phyloP scores from a whole-genome alignment of 1,284 basidiomycete genomes.

The Sporisorium graminicola region DNA sequence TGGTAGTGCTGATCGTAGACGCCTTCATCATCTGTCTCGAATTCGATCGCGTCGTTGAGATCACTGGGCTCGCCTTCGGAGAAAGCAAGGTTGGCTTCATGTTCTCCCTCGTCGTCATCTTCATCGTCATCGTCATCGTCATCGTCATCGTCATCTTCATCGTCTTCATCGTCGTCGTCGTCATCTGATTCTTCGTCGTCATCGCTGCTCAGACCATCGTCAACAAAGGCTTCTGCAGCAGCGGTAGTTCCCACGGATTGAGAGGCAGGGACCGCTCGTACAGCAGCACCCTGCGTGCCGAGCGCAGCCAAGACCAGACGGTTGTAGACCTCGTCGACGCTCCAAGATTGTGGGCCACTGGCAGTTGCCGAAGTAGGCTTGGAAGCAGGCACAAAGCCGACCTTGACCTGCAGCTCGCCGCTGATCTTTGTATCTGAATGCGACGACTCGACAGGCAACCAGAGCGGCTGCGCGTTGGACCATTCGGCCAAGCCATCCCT shows the following conservation, averaged over 20 bases:
- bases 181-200: conserved; percentile 38
- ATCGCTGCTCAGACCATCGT: conserved; percentile 56
- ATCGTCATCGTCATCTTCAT: conserved; percentile 39
- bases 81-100: conserved; percentile 15
- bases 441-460: conserved; percentile 56
- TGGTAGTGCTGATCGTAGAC: conserved; percentile 47
- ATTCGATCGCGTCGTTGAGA: conserved; percentile 23
- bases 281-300: conserved; percentile 37
- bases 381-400: conserved; percentile 51
- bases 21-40: conserved; percentile 35
- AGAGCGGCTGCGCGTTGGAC: conserved; percentile 43
- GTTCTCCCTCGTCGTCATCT: conserved; percentile 28
- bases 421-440: conserved; percentile 45
- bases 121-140: conserved; percentile 43
- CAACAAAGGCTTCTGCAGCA: conserved; percentile 56
- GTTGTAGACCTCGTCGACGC: conserved; percentile 48
- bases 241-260: conserved; percentile 59
- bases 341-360: conserved; percentile 25
- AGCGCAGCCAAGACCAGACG: conserved; percentile 44
- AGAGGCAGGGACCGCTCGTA: conserved; percentile 58
- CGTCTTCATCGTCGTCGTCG: no score
- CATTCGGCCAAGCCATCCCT: conserved; percentile 51
- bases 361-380: background rate
- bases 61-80: conserved; percentile 42
- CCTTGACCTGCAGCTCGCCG: conserved; percentile 57